These are phyloP conservation scores for Cryoendolithus antarcticus DNA, from an alignment of 2,329 filamentous ascomycete genomes.

Conservation along the genomic window DNA sequence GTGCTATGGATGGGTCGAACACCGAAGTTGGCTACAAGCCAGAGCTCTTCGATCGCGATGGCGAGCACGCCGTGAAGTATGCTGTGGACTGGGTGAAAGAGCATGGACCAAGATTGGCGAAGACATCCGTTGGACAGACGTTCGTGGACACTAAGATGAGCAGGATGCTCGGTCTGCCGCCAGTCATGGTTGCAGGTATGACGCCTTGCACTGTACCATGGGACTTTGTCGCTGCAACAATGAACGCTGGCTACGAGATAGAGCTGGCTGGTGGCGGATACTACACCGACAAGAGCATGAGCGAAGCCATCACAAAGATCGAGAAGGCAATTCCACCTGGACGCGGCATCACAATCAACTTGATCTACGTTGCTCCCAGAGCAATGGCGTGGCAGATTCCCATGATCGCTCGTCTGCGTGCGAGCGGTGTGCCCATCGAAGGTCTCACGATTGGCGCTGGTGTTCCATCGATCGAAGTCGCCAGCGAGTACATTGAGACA, in stretches of 20 bases:
- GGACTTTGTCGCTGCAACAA: slow-evolving; percentile 84
- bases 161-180: slow-evolving; percentile 69
- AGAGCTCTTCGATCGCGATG: slow-evolving; percentile 92
- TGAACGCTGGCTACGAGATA: slow-evolving; percentile 91
- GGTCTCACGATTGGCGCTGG: slow-evolving; percentile 86
- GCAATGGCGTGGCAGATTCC: slow-evolving; percentile 92
- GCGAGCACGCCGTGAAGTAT: slow-evolving; percentile 87
- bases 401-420: slow-evolving; percentile 63
- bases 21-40: slow-evolving; percentile 94
- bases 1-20: slow-evolving; percentile 81
- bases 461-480: slow-evolving; percentile 85
- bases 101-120: slow-evolving; percentile 82
- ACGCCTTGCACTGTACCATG: slow-evolving; percentile 79
- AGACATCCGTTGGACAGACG: slow-evolving; percentile 76
- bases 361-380: slow-evolving; percentile 82
- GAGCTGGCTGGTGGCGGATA: slow-evolving; percentile 85
- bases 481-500: slow-evolving; percentile 87
- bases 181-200: slow-evolving; percentile 88
- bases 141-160: slow-evolving; percentile 97
- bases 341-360: slow-evolving; percentile 76
- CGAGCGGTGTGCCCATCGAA: slow-evolving; percentile 81
- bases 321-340: slow-evolving; percentile 73
- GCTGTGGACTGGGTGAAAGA: slow-evolving; percentile 97
- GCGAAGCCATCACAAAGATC: slow-evolving; percentile 69
- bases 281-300: slow-evolving; percentile 73